Evolutionary conservation across 139 green algal genomes (phyloP).

Genomic region (Chlorella sp.): DNA sequence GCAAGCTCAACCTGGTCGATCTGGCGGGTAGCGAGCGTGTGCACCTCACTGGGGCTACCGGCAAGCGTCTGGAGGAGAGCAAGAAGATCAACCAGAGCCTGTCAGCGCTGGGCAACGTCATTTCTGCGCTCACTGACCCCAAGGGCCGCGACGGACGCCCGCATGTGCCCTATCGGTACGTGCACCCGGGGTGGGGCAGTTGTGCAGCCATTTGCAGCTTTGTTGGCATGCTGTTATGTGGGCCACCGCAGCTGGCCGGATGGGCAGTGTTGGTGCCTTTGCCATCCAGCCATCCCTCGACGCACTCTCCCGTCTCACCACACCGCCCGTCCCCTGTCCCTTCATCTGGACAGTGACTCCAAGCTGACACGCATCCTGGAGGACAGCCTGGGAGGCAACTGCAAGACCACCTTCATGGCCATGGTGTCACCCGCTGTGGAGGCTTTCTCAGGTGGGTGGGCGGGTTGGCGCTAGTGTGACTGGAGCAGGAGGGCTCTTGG

Average conservation of each 20-base stretch:
- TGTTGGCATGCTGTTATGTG: neutral
- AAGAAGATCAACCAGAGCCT: slow-evolving; percentile 98
- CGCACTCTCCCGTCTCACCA: neutral
- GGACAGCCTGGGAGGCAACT: slow-evolving; percentile 95
- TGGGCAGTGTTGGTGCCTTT: neutral
- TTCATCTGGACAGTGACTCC: slow-evolving; percentile 64
- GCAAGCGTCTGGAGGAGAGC: slow-evolving; percentile 92
- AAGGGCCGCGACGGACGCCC: slow-evolving; percentile 46
- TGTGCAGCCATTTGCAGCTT: neutral
- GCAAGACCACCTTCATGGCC: slow-evolving; percentile 93
- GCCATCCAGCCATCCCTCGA: neutral
- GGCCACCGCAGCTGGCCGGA: neutral
- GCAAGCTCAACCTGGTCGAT: slow-evolving; percentile 98
- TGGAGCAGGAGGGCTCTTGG: too few species aligned
- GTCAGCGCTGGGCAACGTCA: slow-evolving; percentile 96
- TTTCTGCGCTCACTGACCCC: slow-evolving; percentile 90
- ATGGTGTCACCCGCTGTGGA: slow-evolving; percentile 86
- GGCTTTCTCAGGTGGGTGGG: slow-evolving; percentile 65
- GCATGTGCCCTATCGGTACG: slow-evolving; percentile 91
- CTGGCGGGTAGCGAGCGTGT: slow-evolving; percentile 95
- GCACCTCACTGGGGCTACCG: slow-evolving; percentile 88
- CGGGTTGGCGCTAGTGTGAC: neutral
- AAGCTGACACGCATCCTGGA: slow-evolving; percentile 97
- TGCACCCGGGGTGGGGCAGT: neutral
- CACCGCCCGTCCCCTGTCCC: neutral